Conservation (phyloP, 805 yeast species). For the Nakazawaea molendinolei region DNA sequence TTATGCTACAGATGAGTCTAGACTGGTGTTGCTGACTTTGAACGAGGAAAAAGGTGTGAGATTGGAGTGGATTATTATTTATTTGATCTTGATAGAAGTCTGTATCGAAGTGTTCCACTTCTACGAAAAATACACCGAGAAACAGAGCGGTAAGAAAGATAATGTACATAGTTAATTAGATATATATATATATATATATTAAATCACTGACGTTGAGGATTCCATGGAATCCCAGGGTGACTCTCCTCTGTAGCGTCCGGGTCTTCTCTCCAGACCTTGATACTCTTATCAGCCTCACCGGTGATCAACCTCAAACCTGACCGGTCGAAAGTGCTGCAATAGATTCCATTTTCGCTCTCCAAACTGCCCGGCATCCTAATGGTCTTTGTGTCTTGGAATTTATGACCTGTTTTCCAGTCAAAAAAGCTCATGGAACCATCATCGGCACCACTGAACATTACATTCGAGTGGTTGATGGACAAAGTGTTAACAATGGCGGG, state of each 20-base stretch:
- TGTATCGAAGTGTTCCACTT: slow-evolving; percentile 74
- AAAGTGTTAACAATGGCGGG: slow-evolving; percentile 62
- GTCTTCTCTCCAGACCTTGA: slow-evolving; percentile 63
- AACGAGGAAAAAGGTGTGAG: slow-evolving; percentile 72
- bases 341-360: slow-evolving; percentile 60
- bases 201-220: slow-evolving; percentile 14
- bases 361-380: slow-evolving; percentile 64
- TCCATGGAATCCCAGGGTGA: slow-evolving; percentile 31
- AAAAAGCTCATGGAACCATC: slow-evolving; percentile 72
- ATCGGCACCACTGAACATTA: slow-evolving; percentile 77
- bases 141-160: background rate
- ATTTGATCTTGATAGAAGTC: slow-evolving; percentile 79
- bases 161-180: background rate
- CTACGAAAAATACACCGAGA: slow-evolving; percentile 39
- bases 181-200: background rate
- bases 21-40: slow-evolving; percentile 66
- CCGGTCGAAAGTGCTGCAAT: slow-evolving; percentile 67
- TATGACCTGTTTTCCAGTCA: slow-evolving; percentile 69
- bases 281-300: slow-evolving; percentile 85
- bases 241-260: slow-evolving; percentile 28
- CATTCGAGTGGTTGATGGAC: slow-evolving; percentile 51
- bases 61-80: slow-evolving; percentile 84
- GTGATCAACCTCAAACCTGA: slow-evolving; percentile 78
- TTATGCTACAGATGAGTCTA: slow-evolving; percentile 83
- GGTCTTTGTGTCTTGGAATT: slow-evolving; percentile 48